phyloP scores from a whole-genome alignment of 345 rosid species.

The Noccaea bulbosa region DNA sequence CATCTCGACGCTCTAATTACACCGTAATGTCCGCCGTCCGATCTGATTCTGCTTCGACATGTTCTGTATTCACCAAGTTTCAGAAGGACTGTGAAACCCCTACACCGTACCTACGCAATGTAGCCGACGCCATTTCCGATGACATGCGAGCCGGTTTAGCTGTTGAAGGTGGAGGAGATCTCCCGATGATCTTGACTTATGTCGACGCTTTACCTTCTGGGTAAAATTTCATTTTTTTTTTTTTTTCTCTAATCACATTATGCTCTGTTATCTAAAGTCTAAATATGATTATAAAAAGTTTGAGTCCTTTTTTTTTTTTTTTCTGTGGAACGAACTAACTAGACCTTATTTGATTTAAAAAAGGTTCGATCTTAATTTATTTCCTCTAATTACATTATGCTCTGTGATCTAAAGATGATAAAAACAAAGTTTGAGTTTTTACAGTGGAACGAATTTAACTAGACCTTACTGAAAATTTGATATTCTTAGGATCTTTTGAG shows the following conservation, averaged over 20 bases:
- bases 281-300: not conserved
- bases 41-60: slow-evolving; percentile 49
- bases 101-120: slow-evolving; percentile 59
- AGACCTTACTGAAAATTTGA: not conserved
- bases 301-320: not conserved
- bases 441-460: not conserved
- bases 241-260: not conserved
- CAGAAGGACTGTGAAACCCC: slow-evolving; percentile 76
- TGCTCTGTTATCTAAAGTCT: slow-evolving; percentile 5
- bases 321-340: not conserved
- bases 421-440: not conserved
- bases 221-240: slow-evolving; percentile 44
- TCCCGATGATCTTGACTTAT: slow-evolving; percentile 79
- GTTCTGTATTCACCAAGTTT: slow-evolving; percentile 63
- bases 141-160: slow-evolving; percentile 80
- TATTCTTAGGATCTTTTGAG: not conserved
- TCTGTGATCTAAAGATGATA: not conserved
- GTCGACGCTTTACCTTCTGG: slow-evolving; percentile 80
- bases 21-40: slow-evolving; percentile 53
- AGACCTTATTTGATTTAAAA: no score
- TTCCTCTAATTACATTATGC: not conserved
- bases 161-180: slow-evolving; percentile 72
- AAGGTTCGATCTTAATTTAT: no score
- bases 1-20: slow-evolving; percentile 33
- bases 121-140: slow-evolving; percentile 66